Conservation (phyloP, 345 rosid species). For the Eucalyptus fibrosa region DNA sequence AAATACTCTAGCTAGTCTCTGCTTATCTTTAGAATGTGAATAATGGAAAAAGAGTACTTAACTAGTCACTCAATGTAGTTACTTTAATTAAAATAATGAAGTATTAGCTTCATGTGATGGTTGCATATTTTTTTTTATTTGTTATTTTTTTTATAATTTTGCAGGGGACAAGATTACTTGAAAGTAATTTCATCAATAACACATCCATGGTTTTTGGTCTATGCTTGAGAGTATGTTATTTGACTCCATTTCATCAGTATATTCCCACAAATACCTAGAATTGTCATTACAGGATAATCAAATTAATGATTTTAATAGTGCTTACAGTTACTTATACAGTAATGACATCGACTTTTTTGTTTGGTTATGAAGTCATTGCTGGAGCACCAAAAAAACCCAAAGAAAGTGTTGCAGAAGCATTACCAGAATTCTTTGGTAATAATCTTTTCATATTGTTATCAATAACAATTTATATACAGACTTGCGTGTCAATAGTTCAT, state of each 20-base stretch:
- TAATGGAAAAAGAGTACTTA: not conserved
- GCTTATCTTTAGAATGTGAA: not conserved
- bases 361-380: conserved; percentile 44
- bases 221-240: conserved; percentile 64
- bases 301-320: not conserved
- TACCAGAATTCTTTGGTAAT: conserved; percentile 78
- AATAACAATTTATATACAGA: not conserved
- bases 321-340: not conserved
- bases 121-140: not conserved
- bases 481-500: not conserved
- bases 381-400: conserved; percentile 89
- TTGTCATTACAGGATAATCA: not conserved
- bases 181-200: conserved; percentile 90
- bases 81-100: not conserved
- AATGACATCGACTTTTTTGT: not conserved
- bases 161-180: conserved; percentile 84
- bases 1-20: not conserved
- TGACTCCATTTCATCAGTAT: not conserved
- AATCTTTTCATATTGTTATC: not conserved
- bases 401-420: conserved; percentile 80
- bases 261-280: not conserved
- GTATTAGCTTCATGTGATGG: not conserved
- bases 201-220: conserved; percentile 91
- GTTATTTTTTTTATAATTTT: not conserved
- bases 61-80: not conserved